Base-by-base conservation (phyloP, 2,329 filamentous ascomycete genomes). In the Podosphaera xanthii region DNA sequence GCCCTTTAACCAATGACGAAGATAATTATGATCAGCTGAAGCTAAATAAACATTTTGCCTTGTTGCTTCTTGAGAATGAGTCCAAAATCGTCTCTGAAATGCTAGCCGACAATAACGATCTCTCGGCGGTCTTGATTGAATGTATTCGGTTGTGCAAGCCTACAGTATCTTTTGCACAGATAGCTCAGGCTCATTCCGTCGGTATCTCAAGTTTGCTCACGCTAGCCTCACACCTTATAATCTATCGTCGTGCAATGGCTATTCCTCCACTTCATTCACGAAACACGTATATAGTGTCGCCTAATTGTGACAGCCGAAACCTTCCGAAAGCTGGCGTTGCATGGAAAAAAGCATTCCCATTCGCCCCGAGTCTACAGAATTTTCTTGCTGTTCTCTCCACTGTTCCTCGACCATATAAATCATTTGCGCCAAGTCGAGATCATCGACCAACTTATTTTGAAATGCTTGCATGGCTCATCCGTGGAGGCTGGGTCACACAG, bases 401-500 rank as follows among this genome's bases (percentile, higher is more conserved):
- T 4, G 82, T 82, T 2, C 90, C 92, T 1, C 81, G 87, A 36
- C 83, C 86, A 0, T 98, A 90, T 73, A 87, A 88, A 65, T 77
- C 77, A 59, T 84, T 94, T 64, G 89, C 90, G 52, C 91, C 91
- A 0, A 89, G 83, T 67, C 89, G 90, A 69, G 85, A 87, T 66
- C 89, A 96, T 68, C 86, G 91, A 50, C 82, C 84, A 5, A 82
- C 83, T 1, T 98, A 96, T 70, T 84, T 97, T 70, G 80, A 87
- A 40, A 94, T 97, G 70, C 75, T 98, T 34, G 89, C 88, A 31
- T 98, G 91, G 88, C 78, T 98, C 7, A 82, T 97, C 73, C 82
- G 90, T 48, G 86, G 88, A 54, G 89, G 88, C 12, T 95, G 92
- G 86, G 90, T 96, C 0, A 94, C 87, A 0, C 90, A 96, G 69